Conservation (phyloP, 2,329 filamentous ascomycete genomes). For the Escovopsis weberi region DNA sequence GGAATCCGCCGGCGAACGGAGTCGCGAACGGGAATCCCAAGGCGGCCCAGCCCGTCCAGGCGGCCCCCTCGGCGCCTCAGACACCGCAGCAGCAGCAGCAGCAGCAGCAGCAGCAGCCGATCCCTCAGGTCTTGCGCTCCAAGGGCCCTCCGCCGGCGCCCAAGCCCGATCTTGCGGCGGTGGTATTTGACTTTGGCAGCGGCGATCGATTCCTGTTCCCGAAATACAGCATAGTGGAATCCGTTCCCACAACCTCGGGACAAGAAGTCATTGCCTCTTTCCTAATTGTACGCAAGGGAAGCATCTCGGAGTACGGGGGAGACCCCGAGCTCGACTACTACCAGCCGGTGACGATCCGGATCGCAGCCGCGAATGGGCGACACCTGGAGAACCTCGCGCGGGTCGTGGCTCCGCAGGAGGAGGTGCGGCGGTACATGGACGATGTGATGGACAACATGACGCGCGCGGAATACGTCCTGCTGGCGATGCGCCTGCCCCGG, state of each 20-base stretch:
- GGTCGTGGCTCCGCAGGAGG: conserved; percentile 47
- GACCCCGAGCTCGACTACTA: conserved; percentile 56
- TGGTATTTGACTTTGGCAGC: conserved; percentile 56
- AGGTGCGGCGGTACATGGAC: conserved; percentile 53
- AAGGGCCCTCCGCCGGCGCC: conserved; percentile 40
- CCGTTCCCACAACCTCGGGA: conserved; percentile 32
- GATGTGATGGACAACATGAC: conserved; percentile 57
- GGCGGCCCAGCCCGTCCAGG: conserved; percentile 6
- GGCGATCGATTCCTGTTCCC: conserved; percentile 70
- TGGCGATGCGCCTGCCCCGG: conserved; percentile 51
- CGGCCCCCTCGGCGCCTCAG: neutral
- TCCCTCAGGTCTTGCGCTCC: conserved; percentile 42
- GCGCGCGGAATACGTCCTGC: conserved; percentile 49
- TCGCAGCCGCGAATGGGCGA: conserved; percentile 38
- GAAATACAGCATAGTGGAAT: conserved; percentile 63
- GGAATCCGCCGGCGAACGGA: conserved; percentile 17
- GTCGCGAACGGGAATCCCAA: conserved; percentile 17
- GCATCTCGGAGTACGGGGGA: conserved; percentile 48
- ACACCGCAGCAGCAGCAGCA: neutral
- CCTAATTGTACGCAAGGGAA: conserved; percentile 59
- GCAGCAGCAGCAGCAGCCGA: conserved; percentile 10
- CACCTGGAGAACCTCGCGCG: conserved; percentile 46
- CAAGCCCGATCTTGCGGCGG: conserved; percentile 48
- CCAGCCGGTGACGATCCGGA: conserved; percentile 54
- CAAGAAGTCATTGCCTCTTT: conserved; percentile 60